phyloP scores from a whole-genome alignment of 2,329 filamentous ascomycete species.

The Penicillium sp. region DNA sequence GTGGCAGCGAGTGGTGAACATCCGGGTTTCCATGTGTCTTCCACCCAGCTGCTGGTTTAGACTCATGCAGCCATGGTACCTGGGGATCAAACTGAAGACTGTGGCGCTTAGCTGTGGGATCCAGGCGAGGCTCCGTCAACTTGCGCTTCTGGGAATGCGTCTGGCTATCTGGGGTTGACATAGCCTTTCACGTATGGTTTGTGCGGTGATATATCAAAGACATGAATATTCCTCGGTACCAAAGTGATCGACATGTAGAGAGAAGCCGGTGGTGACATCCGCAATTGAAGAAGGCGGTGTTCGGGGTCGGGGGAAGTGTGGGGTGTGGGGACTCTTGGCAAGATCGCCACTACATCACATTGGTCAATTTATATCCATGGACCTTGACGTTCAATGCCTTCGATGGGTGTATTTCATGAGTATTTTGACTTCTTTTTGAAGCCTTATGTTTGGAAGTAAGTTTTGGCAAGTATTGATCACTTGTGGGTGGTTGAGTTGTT shows the following conservation, averaged over 20 bases:
- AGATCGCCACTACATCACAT: background rate
- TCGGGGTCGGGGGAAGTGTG: slow-evolving; percentile 25
- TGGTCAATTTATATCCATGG: no score
- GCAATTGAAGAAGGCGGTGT: slow-evolving; percentile 25
- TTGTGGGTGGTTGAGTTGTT: no score
- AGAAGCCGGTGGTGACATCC: background rate
- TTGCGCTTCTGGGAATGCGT: slow-evolving; percentile 32
- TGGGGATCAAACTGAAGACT: slow-evolving; percentile 32
- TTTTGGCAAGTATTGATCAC: no score
- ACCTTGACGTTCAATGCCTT: background rate
- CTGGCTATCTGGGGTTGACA: slow-evolving; percentile 20
- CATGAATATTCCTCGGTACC: background rate
- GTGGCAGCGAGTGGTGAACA: slow-evolving; percentile 33
- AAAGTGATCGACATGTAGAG: background rate
- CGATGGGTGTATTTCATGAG: no score
- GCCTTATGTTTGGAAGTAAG: no score
- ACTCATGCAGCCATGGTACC: slow-evolving; percentile 33
- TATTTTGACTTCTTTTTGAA: no score
- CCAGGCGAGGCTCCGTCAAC: slow-evolving; percentile 20
- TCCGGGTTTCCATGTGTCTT: slow-evolving; percentile 31
- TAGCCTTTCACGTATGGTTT: slow-evolving; percentile 13
- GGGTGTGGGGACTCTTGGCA: slow-evolving; percentile 18
- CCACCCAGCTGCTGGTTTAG: slow-evolving; percentile 28
- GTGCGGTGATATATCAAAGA: background rate
- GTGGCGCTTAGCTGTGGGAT: slow-evolving; percentile 25